phyloP scores from a whole-genome alignment of 345 rosid species.

The Syzygium aromaticum region DNA sequence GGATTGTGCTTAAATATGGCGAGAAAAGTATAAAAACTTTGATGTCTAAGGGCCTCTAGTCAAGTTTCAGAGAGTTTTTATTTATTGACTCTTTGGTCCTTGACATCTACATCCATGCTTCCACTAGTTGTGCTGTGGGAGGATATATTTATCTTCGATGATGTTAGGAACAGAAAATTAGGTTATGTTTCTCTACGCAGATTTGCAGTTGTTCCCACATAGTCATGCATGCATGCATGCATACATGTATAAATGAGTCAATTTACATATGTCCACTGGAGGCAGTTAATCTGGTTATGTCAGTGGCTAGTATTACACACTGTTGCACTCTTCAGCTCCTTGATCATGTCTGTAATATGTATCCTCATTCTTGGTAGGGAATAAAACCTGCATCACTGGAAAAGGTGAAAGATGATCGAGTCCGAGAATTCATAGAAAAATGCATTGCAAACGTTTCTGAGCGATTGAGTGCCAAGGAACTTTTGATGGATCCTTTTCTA shows the following conservation, averaged over 20 bases:
- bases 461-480: conserved; percentile 76
- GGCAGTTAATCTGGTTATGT: background rate
- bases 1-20: background rate
- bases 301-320: background rate
- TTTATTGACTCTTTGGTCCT: background rate
- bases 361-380: conserved; percentile 43
- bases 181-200: background rate
- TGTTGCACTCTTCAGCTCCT: background rate
- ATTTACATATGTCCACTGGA: background rate
- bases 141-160: background rate
- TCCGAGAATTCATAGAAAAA: conserved; percentile 76
- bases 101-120: background rate
- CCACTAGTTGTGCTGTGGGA: background rate
- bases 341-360: background rate
- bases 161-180: background rate
- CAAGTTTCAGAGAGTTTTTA: background rate
- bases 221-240: background rate
- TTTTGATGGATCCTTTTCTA: conserved; percentile 82
- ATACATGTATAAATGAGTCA: background rate
- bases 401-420: conserved; percentile 59
- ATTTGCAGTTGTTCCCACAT: background rate
- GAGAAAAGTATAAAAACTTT: background rate
- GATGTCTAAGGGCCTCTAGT: background rate
- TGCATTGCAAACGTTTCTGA: conserved; percentile 72
- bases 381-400: conserved; percentile 86